Conservation (phyloP, 148 eudicot genomes). For the Silene conica region DNA sequence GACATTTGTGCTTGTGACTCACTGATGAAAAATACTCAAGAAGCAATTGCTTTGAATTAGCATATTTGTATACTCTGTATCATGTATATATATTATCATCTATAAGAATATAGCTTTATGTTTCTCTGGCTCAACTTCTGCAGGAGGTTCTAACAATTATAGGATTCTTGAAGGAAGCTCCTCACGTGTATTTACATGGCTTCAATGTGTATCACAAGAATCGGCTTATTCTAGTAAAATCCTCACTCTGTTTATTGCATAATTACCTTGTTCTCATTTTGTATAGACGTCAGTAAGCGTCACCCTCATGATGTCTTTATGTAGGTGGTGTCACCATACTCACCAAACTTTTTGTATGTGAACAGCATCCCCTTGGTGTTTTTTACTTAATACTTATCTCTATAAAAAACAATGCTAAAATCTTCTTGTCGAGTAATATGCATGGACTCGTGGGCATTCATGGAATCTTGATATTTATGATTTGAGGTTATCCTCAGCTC, state of each 20-base stretch:
- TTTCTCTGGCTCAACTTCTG: constrained; percentile 4
- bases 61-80: not conserved
- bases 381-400: too few species aligned
- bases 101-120: too few species aligned
- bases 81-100: not conserved
- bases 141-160: constrained; percentile 74
- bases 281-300: too few species aligned
- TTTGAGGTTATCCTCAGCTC: not conserved
- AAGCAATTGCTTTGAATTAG: not conserved
- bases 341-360: too few species aligned
- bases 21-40: not conserved
- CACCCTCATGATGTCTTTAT: too few species aligned
- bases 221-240: constrained; percentile 61
- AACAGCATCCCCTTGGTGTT: too few species aligned
- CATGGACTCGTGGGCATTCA: not conserved
- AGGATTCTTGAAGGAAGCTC: constrained; percentile 86
- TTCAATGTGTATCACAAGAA: constrained; percentile 85
- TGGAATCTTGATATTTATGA: not conserved
- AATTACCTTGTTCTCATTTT: not conserved
- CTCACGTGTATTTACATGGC: constrained; percentile 65
- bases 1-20: not conserved
- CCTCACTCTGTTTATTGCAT: not conserved
- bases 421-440: not conserved
- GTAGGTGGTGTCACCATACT: too few species aligned
- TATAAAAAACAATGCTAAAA: too few species aligned